Evolutionary conservation across 106 monocot species (phyloP), one percentile per base, ranked within the genome.

Genomic region (Chionographis japonica): DNA sequence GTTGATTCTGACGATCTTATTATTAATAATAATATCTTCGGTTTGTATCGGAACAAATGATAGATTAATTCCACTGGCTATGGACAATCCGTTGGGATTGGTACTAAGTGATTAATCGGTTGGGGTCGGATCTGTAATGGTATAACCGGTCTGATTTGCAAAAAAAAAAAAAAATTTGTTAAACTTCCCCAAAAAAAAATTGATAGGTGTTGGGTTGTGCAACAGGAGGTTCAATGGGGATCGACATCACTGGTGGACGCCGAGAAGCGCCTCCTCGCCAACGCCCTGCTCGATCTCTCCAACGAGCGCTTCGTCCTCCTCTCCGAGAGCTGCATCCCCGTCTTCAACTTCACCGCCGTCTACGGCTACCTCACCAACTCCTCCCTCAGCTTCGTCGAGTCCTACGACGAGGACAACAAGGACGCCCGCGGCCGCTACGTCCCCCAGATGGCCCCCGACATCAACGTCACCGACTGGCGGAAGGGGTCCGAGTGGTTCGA

Each of bases 401-500:
- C 67, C 17, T 80, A 62, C 35, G 68, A 74, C 51, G 63, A 68
- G n/a, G 20, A 63, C n/a, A 39, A 36, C 1, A 46, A 3, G 3
- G 40, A 63, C 6, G 52, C 65, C 14, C 75, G 71, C 2, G 76
- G 76, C 12, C 64, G 80, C 8, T 81, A 81, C 53, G 76, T 20
- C 58, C 64, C 65, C 50, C 65, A 63, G 65, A 83, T 83, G 83
- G 64, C 13, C 46, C 83, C 83, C 2, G 60, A 61, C 7, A 74
- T 83, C 58, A 65, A 18, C 55, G 58, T 66, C 12, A 61, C 40
- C 16, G 60, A 83, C 14, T 83, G 83, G 83, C 54, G 83, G 19
- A 78, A 83, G 56, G 83, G 83, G 11, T 78, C 78, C 1, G 68
- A 78, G 58, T 83, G 83, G 83, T 83, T 83, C 42, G 83, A 83